Evolutionary conservation across 148 eudicot genomes (phyloP), one percentile per base, ranked within the genome.

Genomic region (Diospyros lotus): DNA sequence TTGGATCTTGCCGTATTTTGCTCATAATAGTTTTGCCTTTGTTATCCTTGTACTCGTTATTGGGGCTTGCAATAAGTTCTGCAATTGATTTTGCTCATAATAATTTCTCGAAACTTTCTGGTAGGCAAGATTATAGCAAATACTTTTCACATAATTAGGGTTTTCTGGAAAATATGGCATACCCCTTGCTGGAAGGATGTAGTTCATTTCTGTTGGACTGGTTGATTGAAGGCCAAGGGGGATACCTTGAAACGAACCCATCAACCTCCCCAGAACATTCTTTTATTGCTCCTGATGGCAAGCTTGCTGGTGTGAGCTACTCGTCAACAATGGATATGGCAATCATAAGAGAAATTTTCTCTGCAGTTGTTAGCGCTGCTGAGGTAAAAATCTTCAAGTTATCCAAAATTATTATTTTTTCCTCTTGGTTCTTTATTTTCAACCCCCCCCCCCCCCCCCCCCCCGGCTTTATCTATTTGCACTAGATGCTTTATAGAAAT

Each of bases 181-280:
- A 91, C 82, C 90, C 91, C 3, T 79, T 94, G 78, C 79, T 94
- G 48, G 87, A 94, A 87, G 90, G 97, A 58, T 86, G 89, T 58
- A 79, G 86, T 6, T 83, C 82, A 2, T 94, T 94, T 83, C 79
- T 91, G 73, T 66, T 94, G 61, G 98, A 94, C 80, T 94, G 98
- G 98, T 81, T 88, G 78, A 85, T 90, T 48, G 86, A 86, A 82
- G 97, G 97, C 80, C 80, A 71, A 41, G 89, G 85, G 58, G 90
- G 89, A 44, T 84, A 60, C 79, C 86, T 91, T 15, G 93, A 91
- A 78, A 94, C 97, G 4, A 91, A 94, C 80, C 98, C 98, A 28
- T 94, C 98, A 75, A 94, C 98, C 6, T 94, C 98, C n/a, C 98
- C 98, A 0, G 98, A 94, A 75, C 98, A 94, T 77, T 79, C 58